Evolutionary conservation across 139 green algal species (phyloP), one percentile per base, ranked within the genome.

Genomic region (Chlamydomonas schloesseri): DNA sequence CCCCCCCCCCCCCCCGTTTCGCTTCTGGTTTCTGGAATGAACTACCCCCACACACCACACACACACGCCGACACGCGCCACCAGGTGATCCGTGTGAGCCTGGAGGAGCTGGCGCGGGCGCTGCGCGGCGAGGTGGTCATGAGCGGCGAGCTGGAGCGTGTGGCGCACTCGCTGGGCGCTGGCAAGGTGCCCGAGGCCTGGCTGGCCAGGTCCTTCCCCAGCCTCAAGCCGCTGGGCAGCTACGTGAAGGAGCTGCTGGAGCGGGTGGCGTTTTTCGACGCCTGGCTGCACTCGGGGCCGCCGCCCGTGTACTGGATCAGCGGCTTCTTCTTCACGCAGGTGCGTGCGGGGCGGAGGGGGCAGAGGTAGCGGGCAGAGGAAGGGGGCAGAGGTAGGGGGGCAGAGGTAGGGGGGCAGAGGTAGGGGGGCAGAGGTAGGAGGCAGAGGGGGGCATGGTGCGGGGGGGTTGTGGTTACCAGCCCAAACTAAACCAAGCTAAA

Each of bases 251-350:
- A 98, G 87, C 84, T 97, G 42, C 24, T 92, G 36, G 91, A 96
- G 83, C 76, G 94, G 9, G 37, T 88, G 20, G 70, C 87, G 20
- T 94, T 96, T 69, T 96, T 97, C 76, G 47, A 28, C 10, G 42
- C 82, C 28, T 97, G 95, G 95, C 90, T 97, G 17, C 75, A 93
- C 34, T 42, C 89, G 1, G 95, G 94, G 4, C 64, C 84, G 11
- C 84, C 95, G 1, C 70, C 73, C 5, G 90, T 95, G 23, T 97
- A 94, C 83, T 97, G 95, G 95, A 88, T 97, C 75, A 91, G 86
- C 36, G 94, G 94, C 60, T 97, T 97, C 91, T 97, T 97, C 91
- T 97, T 97, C 91, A 97, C 95, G 20, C 93, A 95, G 92, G 92
- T 92, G 29, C 24, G 91, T 18, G 31, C 26, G 62, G 28, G 6